Conservation (phyloP, 352 stramenopile genomes). For the Phytophthora rubi region DNA sequence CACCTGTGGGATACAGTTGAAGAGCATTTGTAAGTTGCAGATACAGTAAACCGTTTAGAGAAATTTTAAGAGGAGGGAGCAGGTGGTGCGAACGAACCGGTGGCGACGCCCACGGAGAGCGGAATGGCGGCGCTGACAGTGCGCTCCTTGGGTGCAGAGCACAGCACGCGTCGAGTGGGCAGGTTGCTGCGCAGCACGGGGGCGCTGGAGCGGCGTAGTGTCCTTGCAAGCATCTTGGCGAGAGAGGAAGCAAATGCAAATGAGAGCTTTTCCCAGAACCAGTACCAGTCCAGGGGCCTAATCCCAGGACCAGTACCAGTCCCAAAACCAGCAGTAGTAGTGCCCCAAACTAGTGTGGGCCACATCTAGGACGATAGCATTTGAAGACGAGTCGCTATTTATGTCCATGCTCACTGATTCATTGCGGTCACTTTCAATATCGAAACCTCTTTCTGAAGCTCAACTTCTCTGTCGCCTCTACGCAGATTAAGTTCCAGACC, state of each 20-base stretch:
- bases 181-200: conserved; percentile 16
- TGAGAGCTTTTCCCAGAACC: no score
- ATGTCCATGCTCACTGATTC: no score
- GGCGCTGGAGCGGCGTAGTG: conserved; percentile 31
- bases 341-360: no score
- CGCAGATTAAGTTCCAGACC: no score
- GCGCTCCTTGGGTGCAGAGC: conserved; percentile 49
- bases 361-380: no score
- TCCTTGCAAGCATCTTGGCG: conserved; percentile 37
- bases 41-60: not conserved
- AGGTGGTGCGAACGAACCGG: conserved; percentile 21
- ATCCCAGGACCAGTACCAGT: no score
- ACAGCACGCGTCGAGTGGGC: conserved; percentile 47
- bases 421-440: no score
- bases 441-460: no score
- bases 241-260: conserved; percentile 2
- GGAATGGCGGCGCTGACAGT: conserved; percentile 49
- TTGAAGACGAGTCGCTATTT: no score
- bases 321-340: no score
- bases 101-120: conserved; percentile 50
- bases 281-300: no score
- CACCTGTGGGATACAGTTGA: conserved; percentile 34
- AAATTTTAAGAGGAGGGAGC: not conserved
- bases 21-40: conserved; percentile 18
- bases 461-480: no score